phyloP scores from a whole-genome alignment of 768 basidiomycete species.

The Termitomyces sp. region DNA sequence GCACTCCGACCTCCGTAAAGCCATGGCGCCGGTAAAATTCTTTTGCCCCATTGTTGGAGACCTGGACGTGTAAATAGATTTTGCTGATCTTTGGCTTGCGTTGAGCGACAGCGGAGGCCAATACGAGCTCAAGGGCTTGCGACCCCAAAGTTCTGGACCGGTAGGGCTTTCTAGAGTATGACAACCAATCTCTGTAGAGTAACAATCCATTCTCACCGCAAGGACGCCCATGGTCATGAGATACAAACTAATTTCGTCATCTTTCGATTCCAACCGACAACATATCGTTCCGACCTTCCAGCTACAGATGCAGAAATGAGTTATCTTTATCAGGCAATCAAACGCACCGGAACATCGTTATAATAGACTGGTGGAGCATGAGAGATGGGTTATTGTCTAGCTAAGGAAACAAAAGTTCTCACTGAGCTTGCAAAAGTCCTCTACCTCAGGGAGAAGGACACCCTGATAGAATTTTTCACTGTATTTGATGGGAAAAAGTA shows the following conservation, averaged over 20 bases:
- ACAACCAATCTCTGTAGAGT: constrained; percentile 4
- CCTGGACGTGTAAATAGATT: constrained; percentile 83
- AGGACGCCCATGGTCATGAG: constrained; percentile 92
- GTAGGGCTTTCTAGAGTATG: constrained; percentile 57
- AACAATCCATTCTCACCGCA: constrained; percentile 50
- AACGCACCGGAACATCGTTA: constrained; percentile 75
- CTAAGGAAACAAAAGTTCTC: constrained; percentile 18
- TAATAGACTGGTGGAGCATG: constrained; percentile 61
- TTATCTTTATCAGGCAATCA: constrained; percentile 4
- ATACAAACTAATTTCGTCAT: constrained; percentile 56
- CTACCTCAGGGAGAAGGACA: constrained; percentile 69
- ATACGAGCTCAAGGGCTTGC: constrained; percentile 59
- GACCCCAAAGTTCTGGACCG: constrained; percentile 75
- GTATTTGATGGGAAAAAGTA: constrained; percentile 87
- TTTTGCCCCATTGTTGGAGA: constrained; percentile 74
- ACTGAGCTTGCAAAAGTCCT: constrained; percentile 88
- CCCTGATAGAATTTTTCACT: constrained; percentile 85
- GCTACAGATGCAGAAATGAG: constrained; percentile 10
- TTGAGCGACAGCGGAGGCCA: constrained; percentile 55
- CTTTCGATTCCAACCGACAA: constrained; percentile 72
- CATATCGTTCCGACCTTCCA: constrained; percentile 74
- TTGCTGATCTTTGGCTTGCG: constrained; percentile 57
- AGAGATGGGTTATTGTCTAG: background rate
- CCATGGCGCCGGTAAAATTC: constrained; percentile 81
- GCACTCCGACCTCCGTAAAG: constrained; percentile 61